These are phyloP conservation scores for Marvania coccoides DNA, from an alignment of 139 green algal species.

Conservation along the genomic window DNA sequence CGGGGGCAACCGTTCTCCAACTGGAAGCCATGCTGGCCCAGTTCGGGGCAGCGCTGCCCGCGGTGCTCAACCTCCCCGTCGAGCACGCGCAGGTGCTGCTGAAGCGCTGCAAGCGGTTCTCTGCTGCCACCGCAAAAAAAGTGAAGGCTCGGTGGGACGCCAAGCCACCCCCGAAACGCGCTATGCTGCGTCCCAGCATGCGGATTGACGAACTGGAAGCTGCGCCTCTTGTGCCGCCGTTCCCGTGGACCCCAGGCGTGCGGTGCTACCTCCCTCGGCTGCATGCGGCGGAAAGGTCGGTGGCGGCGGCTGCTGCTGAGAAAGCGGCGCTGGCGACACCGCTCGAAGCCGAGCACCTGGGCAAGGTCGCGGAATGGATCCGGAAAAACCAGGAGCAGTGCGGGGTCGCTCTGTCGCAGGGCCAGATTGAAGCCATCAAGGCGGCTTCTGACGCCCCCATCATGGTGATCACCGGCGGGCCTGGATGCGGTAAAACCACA, in stretches of 20 bases:
- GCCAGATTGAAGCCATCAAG: constrained; percentile 41
- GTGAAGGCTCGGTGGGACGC: neutral
- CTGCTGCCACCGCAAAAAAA: neutral
- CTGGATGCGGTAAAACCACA: constrained; percentile 67
- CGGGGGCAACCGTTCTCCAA: neutral
- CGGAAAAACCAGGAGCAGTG: constrained; percentile 4
- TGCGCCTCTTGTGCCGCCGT: neutral
- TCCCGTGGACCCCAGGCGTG: neutral
- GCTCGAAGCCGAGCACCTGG: neutral
- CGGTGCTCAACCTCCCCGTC: neutral
- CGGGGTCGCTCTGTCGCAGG: constrained; percentile 25
- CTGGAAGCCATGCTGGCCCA: neutral
- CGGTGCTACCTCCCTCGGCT: constrained; percentile 24
- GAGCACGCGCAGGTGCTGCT: neutral
- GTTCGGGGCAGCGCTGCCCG: neutral
- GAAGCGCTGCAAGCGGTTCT: neutral
- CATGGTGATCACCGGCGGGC: constrained; percentile 60
- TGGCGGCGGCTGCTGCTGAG: neutral
- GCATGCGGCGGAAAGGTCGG: constrained; percentile 9
- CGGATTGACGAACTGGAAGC: neutral
- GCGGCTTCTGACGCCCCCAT: constrained; percentile 33
- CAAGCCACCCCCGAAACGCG: neutral
- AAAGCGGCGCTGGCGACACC: neutral
- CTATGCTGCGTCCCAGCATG: neutral
- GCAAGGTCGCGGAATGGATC: constrained; percentile 16